These are phyloP conservation scores for Chionographis japonica DNA, from an alignment of 106 monocot species.

Conservation along the genomic window DNA sequence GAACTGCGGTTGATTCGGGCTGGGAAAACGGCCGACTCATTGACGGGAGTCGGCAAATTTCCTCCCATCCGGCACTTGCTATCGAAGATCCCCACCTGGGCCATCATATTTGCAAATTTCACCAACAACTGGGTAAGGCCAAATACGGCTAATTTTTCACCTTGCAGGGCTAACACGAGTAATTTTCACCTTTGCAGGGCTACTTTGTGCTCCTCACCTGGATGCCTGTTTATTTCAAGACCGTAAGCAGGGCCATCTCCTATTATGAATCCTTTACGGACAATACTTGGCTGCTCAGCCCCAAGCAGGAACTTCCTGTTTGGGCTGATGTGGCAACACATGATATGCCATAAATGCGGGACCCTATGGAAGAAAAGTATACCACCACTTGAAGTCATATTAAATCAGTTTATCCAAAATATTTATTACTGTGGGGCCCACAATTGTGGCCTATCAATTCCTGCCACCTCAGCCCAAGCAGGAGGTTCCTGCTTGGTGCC, in stretches of 20 bases:
- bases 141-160: no score
- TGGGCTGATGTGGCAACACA: no score
- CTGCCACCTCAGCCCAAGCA: no score
- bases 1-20: constrained; percentile 47
- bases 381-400: no score
- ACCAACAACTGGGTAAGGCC: constrained; percentile 89
- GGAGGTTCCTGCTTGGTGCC: no score
- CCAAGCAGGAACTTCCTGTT: no score
- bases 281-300: no score
- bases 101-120: constrained; percentile 73
- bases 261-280: background rate
- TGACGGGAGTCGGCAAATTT: constrained; percentile 2
- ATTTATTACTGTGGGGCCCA: background rate
- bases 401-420: background rate
- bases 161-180: background rate
- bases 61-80: constrained; percentile 44
- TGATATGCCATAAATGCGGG: no score
- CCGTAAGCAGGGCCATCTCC: constrained; percentile 36
- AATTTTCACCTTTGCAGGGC: constrained; percentile 40
- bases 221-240: constrained; percentile 98
- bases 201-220: constrained; percentile 95
- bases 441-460: background rate
- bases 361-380: no score
- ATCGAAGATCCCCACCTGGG: constrained; percentile 72
- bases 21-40: constrained; percentile 24